Percentiles rank a stretch among this genome's conserved stretches.
Evolutionary conservation across 2,329 filamentous ascomycete genomes (phyloP).

Genomic region (Trichophyton benhamiae): DNA sequence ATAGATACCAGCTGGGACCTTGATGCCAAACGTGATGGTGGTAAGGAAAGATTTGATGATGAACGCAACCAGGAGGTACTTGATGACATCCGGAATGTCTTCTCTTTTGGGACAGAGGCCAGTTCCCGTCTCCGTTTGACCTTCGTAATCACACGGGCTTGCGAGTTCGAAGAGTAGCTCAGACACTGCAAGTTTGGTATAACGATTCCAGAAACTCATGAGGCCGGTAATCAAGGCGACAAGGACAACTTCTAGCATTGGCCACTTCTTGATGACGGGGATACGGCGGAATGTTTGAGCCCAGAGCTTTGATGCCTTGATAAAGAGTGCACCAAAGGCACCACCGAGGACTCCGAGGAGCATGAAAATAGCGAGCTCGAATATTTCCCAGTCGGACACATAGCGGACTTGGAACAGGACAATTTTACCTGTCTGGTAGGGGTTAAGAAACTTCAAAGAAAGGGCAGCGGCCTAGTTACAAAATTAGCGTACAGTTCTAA

Average conservation of each 20-base stretch:
- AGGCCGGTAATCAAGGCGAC: conserved; percentile 77
- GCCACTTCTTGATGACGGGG: conserved; percentile 64
- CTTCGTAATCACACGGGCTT: conserved; percentile 62
- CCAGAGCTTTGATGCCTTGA: conserved; percentile 88
- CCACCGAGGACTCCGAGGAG: conserved; percentile 79
- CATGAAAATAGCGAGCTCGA: conserved; percentile 76
- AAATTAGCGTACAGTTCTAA: background rate
- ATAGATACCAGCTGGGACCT: conserved; percentile 92
- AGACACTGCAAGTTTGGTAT: conserved; percentile 79
- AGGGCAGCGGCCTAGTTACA: conserved; percentile 52
- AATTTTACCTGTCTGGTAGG: conserved; percentile 91
- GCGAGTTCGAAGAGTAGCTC: conserved; percentile 85
- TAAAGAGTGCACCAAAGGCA: conserved; percentile 77
- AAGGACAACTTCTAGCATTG: conserved; percentile 74
- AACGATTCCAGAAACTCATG: conserved; percentile 82
- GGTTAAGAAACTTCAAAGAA: conserved; percentile 87
- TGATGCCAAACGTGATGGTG: conserved; percentile 86
- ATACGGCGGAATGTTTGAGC: conserved; percentile 78
- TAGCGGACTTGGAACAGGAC: conserved; percentile 94
- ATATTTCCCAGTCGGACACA: conserved; percentile 79
- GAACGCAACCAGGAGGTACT: conserved; percentile 63
- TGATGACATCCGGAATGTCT: conserved; percentile 66
- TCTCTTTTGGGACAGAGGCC: conserved; percentile 65
- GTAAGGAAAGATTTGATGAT: conserved; percentile 83
- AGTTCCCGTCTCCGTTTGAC: conserved; percentile 52